Conservation (phyloP, 306 rosid species). For the Vigna unguiculata region DNA sequence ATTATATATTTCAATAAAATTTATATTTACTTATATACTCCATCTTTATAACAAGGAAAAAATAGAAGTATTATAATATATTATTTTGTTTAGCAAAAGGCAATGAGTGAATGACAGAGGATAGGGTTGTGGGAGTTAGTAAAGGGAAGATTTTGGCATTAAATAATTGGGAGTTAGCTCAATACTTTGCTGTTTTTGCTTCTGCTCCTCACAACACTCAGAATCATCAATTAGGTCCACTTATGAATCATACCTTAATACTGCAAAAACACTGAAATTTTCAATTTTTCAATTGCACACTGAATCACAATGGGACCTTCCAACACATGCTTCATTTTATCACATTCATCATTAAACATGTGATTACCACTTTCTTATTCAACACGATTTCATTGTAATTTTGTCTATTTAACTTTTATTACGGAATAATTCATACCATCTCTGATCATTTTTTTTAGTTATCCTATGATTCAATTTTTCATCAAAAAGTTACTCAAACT, state of each 20-base stretch:
- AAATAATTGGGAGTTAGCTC: conserved; percentile 48
- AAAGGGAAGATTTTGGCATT: conserved; percentile 38
- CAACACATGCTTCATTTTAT: conserved; percentile 60
- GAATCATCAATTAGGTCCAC: conserved; percentile 66
- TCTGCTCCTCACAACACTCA: conserved; percentile 51
- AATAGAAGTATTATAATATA: too few relatives aligned
- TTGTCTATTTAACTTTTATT: too few relatives aligned
- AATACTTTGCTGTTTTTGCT: conserved; percentile 68
- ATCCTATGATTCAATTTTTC: too few relatives aligned
- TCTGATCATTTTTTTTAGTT: too few relatives aligned
- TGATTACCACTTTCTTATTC: conserved; percentile 13
- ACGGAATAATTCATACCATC: too few relatives aligned
- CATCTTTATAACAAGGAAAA: too few relatives aligned
- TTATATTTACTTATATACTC: too few relatives aligned
- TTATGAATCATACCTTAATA: conserved; percentile 33
- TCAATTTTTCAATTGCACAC: background rate
- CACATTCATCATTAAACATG: conserved; percentile 48
- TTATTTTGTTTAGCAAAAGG: conserved; percentile 56
- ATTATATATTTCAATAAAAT: too few relatives aligned
- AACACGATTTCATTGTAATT: too few relatives aligned
- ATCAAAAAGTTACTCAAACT: too few relatives aligned
- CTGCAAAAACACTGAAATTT: conserved; percentile 28
- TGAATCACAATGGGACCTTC: conserved; percentile 53
- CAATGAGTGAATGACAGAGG: conserved; percentile 27
- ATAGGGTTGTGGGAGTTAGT: conserved; percentile 15